These are phyloP conservation scores for Botrytis aclada DNA, from an alignment of 2,329 filamentous ascomycete species.

Conservation along the genomic window DNA sequence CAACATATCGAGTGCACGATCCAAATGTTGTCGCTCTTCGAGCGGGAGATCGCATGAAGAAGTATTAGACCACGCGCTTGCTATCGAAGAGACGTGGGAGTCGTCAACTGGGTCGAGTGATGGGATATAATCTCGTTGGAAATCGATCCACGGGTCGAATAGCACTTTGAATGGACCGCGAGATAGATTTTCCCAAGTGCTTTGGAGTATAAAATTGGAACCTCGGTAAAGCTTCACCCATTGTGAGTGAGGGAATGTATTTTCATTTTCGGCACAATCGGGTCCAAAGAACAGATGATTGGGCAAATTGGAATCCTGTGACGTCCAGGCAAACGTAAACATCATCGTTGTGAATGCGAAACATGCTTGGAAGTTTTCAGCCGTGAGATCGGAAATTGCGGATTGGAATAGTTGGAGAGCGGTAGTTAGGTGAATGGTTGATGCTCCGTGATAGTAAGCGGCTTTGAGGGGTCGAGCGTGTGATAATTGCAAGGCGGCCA, in stretches of 20 bases:
- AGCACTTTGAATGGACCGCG: slow-evolving; percentile 31
- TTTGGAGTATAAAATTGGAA: slow-evolving; percentile 29
- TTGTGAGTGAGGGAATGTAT: slow-evolving; percentile 28
- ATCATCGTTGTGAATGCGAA: slow-evolving; percentile 38
- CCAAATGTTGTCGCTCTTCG: slow-evolving; percentile 19
- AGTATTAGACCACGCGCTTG: slow-evolving; percentile 23
- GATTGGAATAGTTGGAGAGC: slow-evolving; percentile 37
- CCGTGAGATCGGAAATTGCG: slow-evolving; percentile 45
- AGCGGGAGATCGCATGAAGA: not conserved
- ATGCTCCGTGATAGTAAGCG: slow-evolving; percentile 32
- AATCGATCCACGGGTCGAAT: slow-evolving; percentile 27
- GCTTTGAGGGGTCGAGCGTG: slow-evolving; percentile 29
- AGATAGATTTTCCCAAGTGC: slow-evolving; percentile 25
- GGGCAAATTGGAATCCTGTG: slow-evolving; percentile 29
- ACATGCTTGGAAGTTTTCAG: slow-evolving; percentile 37
- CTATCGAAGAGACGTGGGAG: slow-evolving; percentile 23
- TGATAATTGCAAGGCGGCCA: slow-evolving; percentile 40
- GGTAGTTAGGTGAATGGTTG: slow-evolving; percentile 36
- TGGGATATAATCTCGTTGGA: slow-evolving; percentile 23
- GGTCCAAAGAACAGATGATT: slow-evolving; percentile 38
- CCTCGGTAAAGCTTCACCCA: slow-evolving; percentile 38
- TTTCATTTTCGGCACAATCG: slow-evolving; percentile 28
- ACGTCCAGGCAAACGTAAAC: slow-evolving; percentile 39
- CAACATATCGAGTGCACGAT: slow-evolving; percentile 20
- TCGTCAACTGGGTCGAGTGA: slow-evolving; percentile 25